Base-by-base conservation (phyloP, 1,139 yeast species). In the Spencermartinsiella ligniputridi region DNA sequence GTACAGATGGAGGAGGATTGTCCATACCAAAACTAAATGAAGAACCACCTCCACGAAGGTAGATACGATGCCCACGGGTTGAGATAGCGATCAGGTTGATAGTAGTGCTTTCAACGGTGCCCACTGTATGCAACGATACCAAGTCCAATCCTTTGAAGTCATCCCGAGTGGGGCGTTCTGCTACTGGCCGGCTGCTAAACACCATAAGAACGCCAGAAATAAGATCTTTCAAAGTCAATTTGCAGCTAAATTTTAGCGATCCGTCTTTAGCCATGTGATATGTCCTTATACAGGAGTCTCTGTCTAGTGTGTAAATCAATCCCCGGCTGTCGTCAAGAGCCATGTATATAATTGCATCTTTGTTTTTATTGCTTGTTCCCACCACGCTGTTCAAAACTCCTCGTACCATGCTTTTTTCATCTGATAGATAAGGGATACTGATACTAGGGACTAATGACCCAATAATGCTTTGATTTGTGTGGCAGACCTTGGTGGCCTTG, bases 71-170 rank as follows among this genome's bases (percentile, higher is more conserved):
- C 15, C 98, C 98, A 48, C 81, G 83, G 41, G 81, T 74, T 0
- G 97, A 88, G n/a, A 87, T 74, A 0, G 96, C 97, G 39, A 90
- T 81, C 46, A 92, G 69, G 57, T 81, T 90, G 21, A 88, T 71
- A 41, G 82, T 81, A 22, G 76, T 70, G 25, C 90, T 84, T 61
- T 89, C 96, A 25, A 64, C 64, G 36, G 74, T 43, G 1, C 81
- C 66, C 11, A 89, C 78, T 3, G 81, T 76, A 43, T 78, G 79
- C 45, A 89, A 76, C 51, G 75, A 79, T 30, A 83, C 78, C 43
- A 86, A 75, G 52, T 78, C 76, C 57, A 79, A 70, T 9, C 52
- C 51, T 36, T 60, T 46, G 34, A 43, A 43, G 32, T 67, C 15
- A 6, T 27, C 32, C 4, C 32, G 32, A 27, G 32, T 27, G 15